Evolutionary conservation across 2,329 filamentous ascomycete genomes (phyloP).

Genomic region (Aspergillus sp.): DNA sequence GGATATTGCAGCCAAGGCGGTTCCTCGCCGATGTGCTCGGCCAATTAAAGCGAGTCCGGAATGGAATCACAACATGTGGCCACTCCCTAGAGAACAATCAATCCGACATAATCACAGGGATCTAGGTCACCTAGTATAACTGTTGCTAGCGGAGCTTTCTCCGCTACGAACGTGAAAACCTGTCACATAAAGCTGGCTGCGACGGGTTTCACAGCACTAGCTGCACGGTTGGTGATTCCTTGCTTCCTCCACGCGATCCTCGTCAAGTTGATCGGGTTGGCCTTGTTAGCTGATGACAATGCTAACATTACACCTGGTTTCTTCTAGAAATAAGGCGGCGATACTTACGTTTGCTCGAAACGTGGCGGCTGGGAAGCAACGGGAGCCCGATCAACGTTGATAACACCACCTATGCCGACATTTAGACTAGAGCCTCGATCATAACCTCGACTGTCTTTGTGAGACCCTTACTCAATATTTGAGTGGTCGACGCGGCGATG

Average conservation of each 20-base stretch:
- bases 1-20: constrained; percentile 7
- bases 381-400: not conserved
- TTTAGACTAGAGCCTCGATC: not conserved
- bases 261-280: no score
- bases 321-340: not conserved
- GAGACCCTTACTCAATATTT: not conserved
- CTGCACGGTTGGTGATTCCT: not conserved
- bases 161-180: not conserved
- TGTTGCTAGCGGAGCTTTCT: not conserved
- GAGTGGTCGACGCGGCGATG: constrained; percentile 26
- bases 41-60: constrained; percentile 9
- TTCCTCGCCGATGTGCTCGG: constrained; percentile 1
- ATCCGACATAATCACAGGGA: not conserved
- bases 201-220: not conserved
- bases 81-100: not conserved
- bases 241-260: not conserved
- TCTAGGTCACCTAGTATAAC: not conserved
- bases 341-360: not conserved
- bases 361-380: not conserved
- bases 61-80: constrained; percentile 12
- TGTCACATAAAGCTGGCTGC: not conserved
- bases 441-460: not conserved
- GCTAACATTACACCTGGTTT: not conserved
- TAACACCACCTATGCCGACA: constrained; percentile 8
- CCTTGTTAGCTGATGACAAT: not conserved